These are phyloP conservation scores for Syncephalastrum contaminatum DNA, from an alignment of 371 early-diverging fungal species.

Conservation along the genomic window DNA sequence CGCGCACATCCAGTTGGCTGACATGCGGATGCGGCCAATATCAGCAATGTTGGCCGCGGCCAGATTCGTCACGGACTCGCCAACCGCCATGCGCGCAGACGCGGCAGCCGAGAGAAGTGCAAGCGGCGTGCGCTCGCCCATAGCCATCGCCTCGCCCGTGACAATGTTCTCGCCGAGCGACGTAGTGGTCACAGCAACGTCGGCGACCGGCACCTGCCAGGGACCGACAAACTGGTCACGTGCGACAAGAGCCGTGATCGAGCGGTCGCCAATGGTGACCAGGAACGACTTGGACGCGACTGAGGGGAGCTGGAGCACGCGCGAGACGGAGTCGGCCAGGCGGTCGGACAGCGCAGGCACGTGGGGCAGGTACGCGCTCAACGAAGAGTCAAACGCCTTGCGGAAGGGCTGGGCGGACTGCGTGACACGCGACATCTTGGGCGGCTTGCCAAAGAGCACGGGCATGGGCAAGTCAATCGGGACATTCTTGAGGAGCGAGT, in stretches of 20 bases:
- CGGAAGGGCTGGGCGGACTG: slow-evolving; percentile 52
- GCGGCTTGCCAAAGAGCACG: slow-evolving; percentile 94
- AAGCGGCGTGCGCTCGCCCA: slow-evolving; percentile 93
- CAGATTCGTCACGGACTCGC: slow-evolving; percentile 88
- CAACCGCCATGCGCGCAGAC: slow-evolving; percentile 95
- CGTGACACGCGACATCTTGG: slow-evolving; percentile 87
- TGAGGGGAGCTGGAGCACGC: slow-evolving; percentile 84
- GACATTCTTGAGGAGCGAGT: slow-evolving; percentile 59
- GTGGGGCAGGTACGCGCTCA: slow-evolving; percentile 57
- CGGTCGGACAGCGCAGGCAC: slow-evolving; percentile 26
- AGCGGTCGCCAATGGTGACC: slow-evolving; percentile 96
- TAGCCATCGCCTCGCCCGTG: slow-evolving; percentile 95
- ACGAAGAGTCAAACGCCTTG: slow-evolving; percentile 61
- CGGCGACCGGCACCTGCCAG: slow-evolving; percentile 96
- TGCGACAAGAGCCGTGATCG: slow-evolving; percentile 90
- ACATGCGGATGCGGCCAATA: slow-evolving; percentile 76
- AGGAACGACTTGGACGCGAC: slow-evolving; percentile 94
- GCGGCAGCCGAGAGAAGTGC: slow-evolving; percentile 87
- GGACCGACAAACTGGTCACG: slow-evolving; percentile 98
- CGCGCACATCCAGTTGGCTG: slow-evolving; percentile 98
- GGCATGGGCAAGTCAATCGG: slow-evolving; percentile 96
- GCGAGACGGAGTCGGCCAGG: slow-evolving; percentile 64
- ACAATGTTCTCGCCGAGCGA: slow-evolving; percentile 66
- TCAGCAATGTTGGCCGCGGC: slow-evolving; percentile 81
- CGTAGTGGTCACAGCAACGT: slow-evolving; percentile 88